These are phyloP conservation scores for Cercospora sp. DNA, from an alignment of 2,329 filamentous ascomycete species.

Conservation along the genomic window DNA sequence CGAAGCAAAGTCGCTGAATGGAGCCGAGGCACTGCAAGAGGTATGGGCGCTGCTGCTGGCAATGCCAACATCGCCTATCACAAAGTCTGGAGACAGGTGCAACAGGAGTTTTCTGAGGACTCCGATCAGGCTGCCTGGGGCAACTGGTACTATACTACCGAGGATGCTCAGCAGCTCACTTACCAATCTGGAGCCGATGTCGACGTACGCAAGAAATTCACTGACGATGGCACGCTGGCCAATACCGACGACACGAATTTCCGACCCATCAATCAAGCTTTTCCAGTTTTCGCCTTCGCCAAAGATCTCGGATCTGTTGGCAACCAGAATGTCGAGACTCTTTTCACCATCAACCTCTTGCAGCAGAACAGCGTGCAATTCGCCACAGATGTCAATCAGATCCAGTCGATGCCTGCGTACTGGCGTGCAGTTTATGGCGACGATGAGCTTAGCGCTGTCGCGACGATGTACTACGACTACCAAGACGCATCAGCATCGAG, in stretches of 20 bases:
- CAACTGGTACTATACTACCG: conserved; percentile 54
- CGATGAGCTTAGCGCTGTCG: conserved; percentile 46
- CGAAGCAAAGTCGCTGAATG: conserved; percentile 58
- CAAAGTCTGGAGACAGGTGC: conserved; percentile 52
- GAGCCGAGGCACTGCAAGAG: conserved; percentile 52
- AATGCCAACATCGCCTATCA: conserved; percentile 58
- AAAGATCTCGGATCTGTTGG: conserved; percentile 51
- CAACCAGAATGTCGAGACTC: conserved; percentile 39
- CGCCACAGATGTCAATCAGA: conserved; percentile 42
- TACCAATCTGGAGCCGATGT: conserved; percentile 50
- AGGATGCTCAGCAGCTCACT: conserved; percentile 43
- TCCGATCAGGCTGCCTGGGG: conserved; percentile 55
- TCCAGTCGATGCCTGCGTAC: conserved; percentile 46
- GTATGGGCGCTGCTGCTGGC: conserved; percentile 18
- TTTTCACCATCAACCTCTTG: conserved; percentile 54
- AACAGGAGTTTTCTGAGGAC: conserved; percentile 50
- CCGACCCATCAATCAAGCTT: conserved; percentile 51
- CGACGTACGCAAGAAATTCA: conserved; percentile 51
- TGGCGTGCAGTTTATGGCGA: conserved; percentile 53
- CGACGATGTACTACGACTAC: conserved; percentile 55
- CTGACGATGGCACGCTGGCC: conserved; percentile 45
- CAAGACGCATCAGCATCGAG: conserved; percentile 39
- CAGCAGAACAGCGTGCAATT: conserved; percentile 55
- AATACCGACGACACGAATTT: conserved; percentile 53
- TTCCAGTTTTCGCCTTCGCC: conserved; percentile 56